A percentile compares a stretch with the other conserved stretches of the same genome.
phyloP scores from a whole-genome alignment of 1,284 basidiomycete genomes.

The Sporisorium graminicola region DNA sequence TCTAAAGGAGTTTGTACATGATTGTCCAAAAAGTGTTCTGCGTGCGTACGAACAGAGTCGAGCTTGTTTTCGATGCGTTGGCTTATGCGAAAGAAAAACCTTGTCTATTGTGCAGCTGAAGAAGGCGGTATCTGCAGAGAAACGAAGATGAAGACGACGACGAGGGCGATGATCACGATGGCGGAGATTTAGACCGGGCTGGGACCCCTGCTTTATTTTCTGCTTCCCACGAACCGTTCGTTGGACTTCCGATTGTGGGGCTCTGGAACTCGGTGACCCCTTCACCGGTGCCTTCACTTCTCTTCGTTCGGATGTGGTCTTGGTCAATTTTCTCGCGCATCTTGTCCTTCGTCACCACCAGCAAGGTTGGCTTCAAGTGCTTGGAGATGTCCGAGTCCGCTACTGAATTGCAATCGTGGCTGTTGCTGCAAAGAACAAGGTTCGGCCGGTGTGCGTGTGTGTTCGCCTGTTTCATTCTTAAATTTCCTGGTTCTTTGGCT shows the following conservation, averaged over 20 bases:
- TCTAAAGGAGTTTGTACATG: not conserved
- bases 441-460: not conserved
- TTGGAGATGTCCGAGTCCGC: not conserved
- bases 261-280: not conserved
- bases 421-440: not conserved
- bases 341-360: not conserved
- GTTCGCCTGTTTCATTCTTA: not conserved
- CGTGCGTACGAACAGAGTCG: conserved; percentile 7
- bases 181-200: not conserved
- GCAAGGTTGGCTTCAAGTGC: not conserved
- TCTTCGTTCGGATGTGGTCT: no score
- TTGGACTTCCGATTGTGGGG: conserved; percentile 6
- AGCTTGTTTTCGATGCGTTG: not conserved
- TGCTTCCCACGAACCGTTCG: conserved; percentile 5
- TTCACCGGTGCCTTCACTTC: not conserved
- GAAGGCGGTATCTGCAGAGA: not conserved
- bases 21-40: no score
- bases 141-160: not conserved
- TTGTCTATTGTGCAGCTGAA: no score
- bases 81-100: not conserved
- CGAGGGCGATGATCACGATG: no score
- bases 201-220: conserved; percentile 1
- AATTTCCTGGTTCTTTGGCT: not conserved
- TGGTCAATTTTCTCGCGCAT: no score
- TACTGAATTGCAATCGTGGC: not conserved